These are phyloP conservation scores for Parafenestella ontariensis DNA, from an alignment of 2,329 filamentous ascomycete genomes.

Conservation along the genomic window DNA sequence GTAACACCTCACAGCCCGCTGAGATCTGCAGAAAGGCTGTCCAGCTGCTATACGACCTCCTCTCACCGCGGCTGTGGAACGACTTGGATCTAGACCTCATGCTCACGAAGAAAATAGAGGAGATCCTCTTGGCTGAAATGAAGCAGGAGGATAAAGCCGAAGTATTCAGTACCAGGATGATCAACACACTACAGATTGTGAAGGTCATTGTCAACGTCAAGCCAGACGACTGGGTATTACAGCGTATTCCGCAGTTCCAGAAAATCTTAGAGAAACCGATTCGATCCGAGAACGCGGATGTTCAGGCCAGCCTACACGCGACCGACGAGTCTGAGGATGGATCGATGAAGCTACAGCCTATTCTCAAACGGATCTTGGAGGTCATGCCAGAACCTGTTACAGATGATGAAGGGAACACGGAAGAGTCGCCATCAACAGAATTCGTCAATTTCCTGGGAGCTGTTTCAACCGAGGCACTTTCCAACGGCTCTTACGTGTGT, in stretches of 20 bases:
- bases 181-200: constrained; percentile 93
- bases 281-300: constrained; percentile 85
- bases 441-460: constrained; percentile 84
- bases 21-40: constrained; percentile 90
- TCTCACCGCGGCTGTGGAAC: constrained; percentile 88
- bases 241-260: constrained; percentile 78
- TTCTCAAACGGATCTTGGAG: constrained; percentile 82
- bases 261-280: constrained; percentile 90
- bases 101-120: constrained; percentile 87
- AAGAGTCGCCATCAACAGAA: constrained; percentile 78
- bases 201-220: constrained; percentile 89
- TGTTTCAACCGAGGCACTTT: constrained; percentile 87
- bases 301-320: constrained; percentile 89
- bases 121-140: constrained; percentile 77
- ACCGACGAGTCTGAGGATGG: constrained; percentile 73
- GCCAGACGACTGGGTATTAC: constrained; percentile 86
- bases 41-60: constrained; percentile 78
- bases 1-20: constrained; percentile 60
- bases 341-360: constrained; percentile 68
- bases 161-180: constrained; percentile 82
- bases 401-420: constrained; percentile 83
- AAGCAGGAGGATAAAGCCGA: constrained; percentile 62
- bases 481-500: constrained; percentile 79
- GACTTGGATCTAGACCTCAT: constrained; percentile 85
- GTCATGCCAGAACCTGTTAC: constrained; percentile 83